These are phyloP conservation scores for Pseudozyma sp. DNA, from an alignment of 1,284 basidiomycete species.

Conservation along the genomic window DNA sequence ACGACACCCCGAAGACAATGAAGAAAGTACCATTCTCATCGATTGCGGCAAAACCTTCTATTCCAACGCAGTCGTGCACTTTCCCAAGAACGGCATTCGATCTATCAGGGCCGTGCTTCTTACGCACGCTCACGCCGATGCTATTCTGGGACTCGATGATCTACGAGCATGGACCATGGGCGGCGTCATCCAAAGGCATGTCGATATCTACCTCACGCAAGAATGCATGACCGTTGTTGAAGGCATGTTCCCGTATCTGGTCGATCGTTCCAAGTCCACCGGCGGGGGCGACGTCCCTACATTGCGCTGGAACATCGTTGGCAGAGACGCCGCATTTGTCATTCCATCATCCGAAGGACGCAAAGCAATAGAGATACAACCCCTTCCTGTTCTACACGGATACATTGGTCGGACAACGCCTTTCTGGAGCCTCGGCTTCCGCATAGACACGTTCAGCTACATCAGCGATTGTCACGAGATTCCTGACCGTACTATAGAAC, in stretches of 20 bases:
- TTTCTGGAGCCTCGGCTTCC: constrained; percentile 62
- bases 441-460: constrained; percentile 64
- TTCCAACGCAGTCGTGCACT: constrained; percentile 47
- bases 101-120: constrained; percentile 61
- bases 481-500: constrained; percentile 38
- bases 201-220: constrained; percentile 63
- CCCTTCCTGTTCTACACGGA: constrained; percentile 62
- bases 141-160: constrained; percentile 63
- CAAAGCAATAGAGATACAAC: constrained; percentile 36
- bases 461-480: constrained; percentile 63
- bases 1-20: constrained; percentile 15
- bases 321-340: constrained; percentile 39
- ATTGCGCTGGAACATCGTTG: constrained; percentile 64
- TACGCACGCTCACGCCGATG: constrained; percentile 66
- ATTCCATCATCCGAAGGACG: constrained; percentile 25
- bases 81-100: constrained; percentile 49
- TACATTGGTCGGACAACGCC: constrained; percentile 40
- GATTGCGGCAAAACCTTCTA: constrained; percentile 68
- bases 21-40: constrained; percentile 58
- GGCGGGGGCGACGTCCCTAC: constrained; percentile 64
- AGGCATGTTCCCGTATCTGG: constrained; percentile 63
- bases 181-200: constrained; percentile 51
- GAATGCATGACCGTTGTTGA: constrained; percentile 56
- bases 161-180: constrained; percentile 66
- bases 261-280: constrained; percentile 57